A percentile compares a stretch with the other conserved stretches of the same genome.
phyloP scores from a whole-genome alignment of 1,284 basidiomycete genomes.

The Pulchroboletus neoregius region DNA sequence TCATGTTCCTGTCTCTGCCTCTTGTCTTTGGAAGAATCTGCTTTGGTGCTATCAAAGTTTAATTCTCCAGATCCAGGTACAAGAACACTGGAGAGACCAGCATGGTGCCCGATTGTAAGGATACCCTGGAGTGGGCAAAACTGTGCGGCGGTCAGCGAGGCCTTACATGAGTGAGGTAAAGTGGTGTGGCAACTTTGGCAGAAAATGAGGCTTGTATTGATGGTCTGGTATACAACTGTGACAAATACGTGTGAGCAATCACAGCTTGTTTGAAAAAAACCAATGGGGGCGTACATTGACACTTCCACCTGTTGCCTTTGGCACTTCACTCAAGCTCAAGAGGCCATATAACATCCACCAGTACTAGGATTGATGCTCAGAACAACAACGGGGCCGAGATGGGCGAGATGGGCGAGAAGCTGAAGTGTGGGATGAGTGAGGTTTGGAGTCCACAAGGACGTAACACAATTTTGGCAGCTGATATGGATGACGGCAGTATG shows the following conservation, averaged over 20 bases:
- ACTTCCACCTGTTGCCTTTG: conserved; percentile 75
- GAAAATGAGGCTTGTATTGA: conserved; percentile 56
- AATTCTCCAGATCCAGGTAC: conserved; percentile 93
- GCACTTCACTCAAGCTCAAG: conserved; percentile 78
- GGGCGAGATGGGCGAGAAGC: conserved; percentile 88
- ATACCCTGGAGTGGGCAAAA: conserved; percentile 95
- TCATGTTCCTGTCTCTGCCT: conserved; percentile 85
- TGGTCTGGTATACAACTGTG: conserved; percentile 66
- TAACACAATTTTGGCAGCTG: conserved; percentile 88
- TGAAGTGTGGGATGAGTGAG: conserved; percentile 88
- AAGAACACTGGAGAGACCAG: conserved; percentile 80
- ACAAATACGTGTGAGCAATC: conserved; percentile 1
- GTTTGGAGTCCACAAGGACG: conserved; percentile 97
- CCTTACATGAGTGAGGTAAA: conserved; percentile 84
- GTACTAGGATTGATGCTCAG: conserved; percentile 81
- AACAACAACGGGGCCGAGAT: conserved; percentile 82
- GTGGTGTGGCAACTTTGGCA: conserved; percentile 56
- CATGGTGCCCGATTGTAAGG: conserved; percentile 71
- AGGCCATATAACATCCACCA: conserved; percentile 88
- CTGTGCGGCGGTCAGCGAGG: conserved; percentile 65
- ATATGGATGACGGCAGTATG: conserved; percentile 93
- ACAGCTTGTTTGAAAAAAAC: neutral
- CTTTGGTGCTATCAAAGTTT: conserved; percentile 91
- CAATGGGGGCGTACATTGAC: conserved; percentile 63
- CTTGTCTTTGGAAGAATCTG: conserved; percentile 92